phyloP scores from a whole-genome alignment of 1,284 basidiomycete genomes.

The Cryptococcus sp. region DNA sequence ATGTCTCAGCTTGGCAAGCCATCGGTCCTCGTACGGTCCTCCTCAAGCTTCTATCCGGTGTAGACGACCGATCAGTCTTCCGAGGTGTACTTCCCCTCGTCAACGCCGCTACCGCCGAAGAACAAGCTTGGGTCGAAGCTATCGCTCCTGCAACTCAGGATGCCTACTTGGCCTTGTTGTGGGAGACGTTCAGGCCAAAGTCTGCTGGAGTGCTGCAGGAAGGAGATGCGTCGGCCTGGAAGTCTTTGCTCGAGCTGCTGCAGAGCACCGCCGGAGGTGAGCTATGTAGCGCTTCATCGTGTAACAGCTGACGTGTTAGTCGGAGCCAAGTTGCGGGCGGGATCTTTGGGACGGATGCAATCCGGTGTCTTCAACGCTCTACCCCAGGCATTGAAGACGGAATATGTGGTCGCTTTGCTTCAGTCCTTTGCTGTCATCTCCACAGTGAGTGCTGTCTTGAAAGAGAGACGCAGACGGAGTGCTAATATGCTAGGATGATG shows the following conservation, averaged over 20 bases:
- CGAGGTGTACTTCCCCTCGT: conserved; percentile 59
- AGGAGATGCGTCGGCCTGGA: conserved; percentile 19
- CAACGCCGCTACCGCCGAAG: conserved; percentile 26
- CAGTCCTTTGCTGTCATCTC: conserved; percentile 26
- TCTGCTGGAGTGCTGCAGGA: conserved; percentile 20
- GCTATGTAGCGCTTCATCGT: not conserved
- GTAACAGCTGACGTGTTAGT: not conserved
- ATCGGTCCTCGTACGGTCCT: conserved; percentile 55
- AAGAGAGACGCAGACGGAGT: not conserved
- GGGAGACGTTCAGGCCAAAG: conserved; percentile 14
- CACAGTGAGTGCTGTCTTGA: conserved; percentile 6
- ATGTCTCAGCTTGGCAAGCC: conserved; percentile 61
- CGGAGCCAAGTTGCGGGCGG: not conserved
- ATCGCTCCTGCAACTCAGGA: not conserved
- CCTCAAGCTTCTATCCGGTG: conserved; percentile 56
- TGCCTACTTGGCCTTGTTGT: conserved; percentile 17
- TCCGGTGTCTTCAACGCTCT: conserved; percentile 33
- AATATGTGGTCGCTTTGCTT: conserved; percentile 27
- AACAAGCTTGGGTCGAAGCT: not conserved
- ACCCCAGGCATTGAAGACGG: conserved; percentile 18
- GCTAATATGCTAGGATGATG: conserved; percentile 17
- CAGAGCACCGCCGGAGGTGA: not conserved
- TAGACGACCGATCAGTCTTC: conserved; percentile 63
- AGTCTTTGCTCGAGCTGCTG: conserved; percentile 14
- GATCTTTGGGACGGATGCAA: conserved; percentile 22